A percentile compares a stretch with the other conserved stretches of the same genome.
Evolutionary conservation across 1,284 basidiomycete species (phyloP).

Genomic region (Tilletia horrida): DNA sequence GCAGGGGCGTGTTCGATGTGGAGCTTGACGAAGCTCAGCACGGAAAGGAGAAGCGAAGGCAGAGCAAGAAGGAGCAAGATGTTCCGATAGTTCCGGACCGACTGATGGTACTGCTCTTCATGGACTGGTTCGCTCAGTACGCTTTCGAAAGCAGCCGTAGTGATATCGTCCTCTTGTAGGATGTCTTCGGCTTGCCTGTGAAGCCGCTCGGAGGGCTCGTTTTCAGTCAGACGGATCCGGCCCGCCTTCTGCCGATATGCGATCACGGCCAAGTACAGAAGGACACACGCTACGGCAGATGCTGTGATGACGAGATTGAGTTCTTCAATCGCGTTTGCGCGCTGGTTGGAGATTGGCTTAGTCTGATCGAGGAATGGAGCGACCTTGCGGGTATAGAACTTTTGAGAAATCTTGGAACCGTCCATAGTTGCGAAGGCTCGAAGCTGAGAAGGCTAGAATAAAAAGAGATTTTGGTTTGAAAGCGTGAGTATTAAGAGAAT

Average conservation of each 20-base stretch:
- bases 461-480: too few relatives aligned
- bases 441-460: too few relatives aligned
- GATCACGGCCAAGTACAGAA: too few relatives aligned
- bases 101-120: neutral
- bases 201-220: neutral
- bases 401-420: too few relatives aligned
- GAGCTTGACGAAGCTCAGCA: neutral
- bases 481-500: too few relatives aligned
- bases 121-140: slow-evolving; percentile 9
- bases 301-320: too few relatives aligned
- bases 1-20: neutral
- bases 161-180: slow-evolving; percentile 1
- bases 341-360: too few relatives aligned
- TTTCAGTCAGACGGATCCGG: neutral
- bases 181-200: neutral
- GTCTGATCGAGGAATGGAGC: too few relatives aligned
- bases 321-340: too few relatives aligned
- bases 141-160: neutral
- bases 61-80: neutral
- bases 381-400: too few relatives aligned
- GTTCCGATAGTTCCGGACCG: neutral
- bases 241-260: neutral
- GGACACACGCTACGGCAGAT: too few relatives aligned
- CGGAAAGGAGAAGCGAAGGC: neutral
- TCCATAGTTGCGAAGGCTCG: too few relatives aligned